These are phyloP conservation scores for Rhodotorula diobovata DNA, from an alignment of 768 basidiomycete species.

Conservation along the genomic window DNA sequence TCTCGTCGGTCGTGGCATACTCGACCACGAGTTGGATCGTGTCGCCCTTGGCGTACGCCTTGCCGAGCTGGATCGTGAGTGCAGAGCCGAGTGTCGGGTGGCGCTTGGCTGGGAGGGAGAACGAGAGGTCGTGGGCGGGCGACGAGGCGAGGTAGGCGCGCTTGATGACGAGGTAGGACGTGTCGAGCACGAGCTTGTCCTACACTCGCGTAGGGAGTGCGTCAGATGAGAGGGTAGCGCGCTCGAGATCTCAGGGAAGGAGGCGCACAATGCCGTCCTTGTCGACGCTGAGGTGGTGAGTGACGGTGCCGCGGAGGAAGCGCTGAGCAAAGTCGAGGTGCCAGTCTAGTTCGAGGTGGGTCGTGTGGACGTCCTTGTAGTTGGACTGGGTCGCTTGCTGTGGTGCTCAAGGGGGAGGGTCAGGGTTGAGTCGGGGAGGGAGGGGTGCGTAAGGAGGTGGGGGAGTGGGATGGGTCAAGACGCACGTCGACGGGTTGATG, in stretches of 20 bases:
- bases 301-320: slow-evolving; percentile 62
- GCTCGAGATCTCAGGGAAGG: too few species aligned
- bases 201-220: not conserved
- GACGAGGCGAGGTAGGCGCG: slow-evolving; percentile 57
- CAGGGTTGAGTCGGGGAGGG: not conserved
- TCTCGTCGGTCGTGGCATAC: slow-evolving; percentile 69
- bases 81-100: slow-evolving; percentile 75
- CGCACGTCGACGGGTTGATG: not conserved
- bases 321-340: slow-evolving; percentile 64
- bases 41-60: slow-evolving; percentile 51
- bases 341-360: slow-evolving; percentile 73
- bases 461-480: not conserved
- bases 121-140: slow-evolving; percentile 49
- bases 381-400: slow-evolving; percentile 72
- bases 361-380: slow-evolving; percentile 62
- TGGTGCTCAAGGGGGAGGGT: not conserved
- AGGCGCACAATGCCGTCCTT: slow-evolving; percentile 55
- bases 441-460: not conserved
- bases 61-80: slow-evolving; percentile 59
- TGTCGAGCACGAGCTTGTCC: slow-evolving; percentile 62
- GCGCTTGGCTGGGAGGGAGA: slow-evolving; percentile 53
- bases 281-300: slow-evolving; percentile 59
- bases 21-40: slow-evolving; percentile 53
- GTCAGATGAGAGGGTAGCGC: slow-evolving; percentile 46
- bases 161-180: slow-evolving; percentile 61